Conservation (phyloP, 1,284 basidiomycete species). For the Serendipita sp. region DNA sequence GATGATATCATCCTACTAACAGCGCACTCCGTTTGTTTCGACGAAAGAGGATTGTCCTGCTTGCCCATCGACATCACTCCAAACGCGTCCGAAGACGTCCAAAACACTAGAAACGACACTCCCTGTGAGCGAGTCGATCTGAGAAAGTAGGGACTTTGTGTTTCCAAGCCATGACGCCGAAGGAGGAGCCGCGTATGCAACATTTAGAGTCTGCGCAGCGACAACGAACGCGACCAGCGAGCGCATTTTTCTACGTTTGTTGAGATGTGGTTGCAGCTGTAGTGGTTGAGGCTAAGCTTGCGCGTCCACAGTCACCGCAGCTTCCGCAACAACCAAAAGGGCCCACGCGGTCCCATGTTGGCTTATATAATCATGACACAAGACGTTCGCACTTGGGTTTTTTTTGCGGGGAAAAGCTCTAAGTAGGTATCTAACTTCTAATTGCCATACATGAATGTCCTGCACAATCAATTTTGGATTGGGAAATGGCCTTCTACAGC, state of each 20-base stretch:
- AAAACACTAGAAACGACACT: neutral
- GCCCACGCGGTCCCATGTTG: too few relatives aligned
- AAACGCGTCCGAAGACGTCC: neutral
- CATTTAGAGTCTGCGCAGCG: neutral
- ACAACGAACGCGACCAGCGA: neutral
- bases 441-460: too few relatives aligned
- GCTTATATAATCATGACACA: too few relatives aligned
- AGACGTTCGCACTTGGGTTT: too few relatives aligned
- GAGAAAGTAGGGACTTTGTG: neutral
- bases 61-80: neutral
- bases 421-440: too few relatives aligned
- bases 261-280: too few relatives aligned
- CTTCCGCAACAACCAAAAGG: too few relatives aligned
- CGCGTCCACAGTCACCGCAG: too few relatives aligned
- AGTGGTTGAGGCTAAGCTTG: too few relatives aligned
- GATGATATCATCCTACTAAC: neutral
- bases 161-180: neutral
- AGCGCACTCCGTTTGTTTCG: neutral
- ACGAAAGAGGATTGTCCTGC: neutral
- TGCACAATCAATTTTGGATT: too few relatives aligned
- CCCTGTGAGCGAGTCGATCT: slow-evolving; percentile 1
- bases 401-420: too few relatives aligned
- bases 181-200: neutral
- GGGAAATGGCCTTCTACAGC: too few relatives aligned
- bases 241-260: neutral